Base-by-base conservation (phyloP, 257 asterid species). In the Hygrophila difformis region DNA sequence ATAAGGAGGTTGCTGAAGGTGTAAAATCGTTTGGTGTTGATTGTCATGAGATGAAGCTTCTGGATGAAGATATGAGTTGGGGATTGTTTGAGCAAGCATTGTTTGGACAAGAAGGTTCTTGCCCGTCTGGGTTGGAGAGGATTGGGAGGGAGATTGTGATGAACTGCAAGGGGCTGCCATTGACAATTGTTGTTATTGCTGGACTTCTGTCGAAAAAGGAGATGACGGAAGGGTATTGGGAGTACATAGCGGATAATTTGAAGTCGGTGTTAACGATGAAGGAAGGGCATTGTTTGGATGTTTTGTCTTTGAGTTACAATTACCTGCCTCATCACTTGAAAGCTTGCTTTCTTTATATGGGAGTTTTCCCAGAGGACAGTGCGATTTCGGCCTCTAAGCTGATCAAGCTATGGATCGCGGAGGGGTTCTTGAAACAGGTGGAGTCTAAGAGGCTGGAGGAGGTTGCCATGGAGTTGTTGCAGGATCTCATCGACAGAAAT, bases 141-240 rank as follows among this genome's bases (percentile, higher is more conserved):
- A n/a, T 43, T 3, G 60, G 51, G 0, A 54, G 18, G 41, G 1
- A 28, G 12, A 41, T 54, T 17, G 60, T 34, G 4, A 54, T 24
- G 18, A 18, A 8, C 3, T 54, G 51, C 15, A 12, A 36, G 17
- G 60, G 60, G 5, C 51, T 54, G 29, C 60, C 60, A 10, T 24
- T 54, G 21, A 6, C 60, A 3, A 41, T 54, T 14, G 51, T 12
- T 4, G 51, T 40, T 2, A 43, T 43, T 44, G 60, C 39, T 1
- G 60, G 60, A n/a, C 43, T 41, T 6, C 33, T 54, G 11, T 26
- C 60, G 1, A 54, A 43, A 10, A 31, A 49, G 1, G 13, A 29
- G n/a, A 52, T 0, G 37, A 39, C 33, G 17, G 6, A 2, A 8
- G 43, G 28, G 12, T 54, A 24, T 20, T 54, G 60, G 60, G 21